Percentiles rank a stretch among this genome's conserved stretches.
Conservation (phyloP, 495 filamentous ascomycete genomes). For the Durotheca rogersii region DNA sequence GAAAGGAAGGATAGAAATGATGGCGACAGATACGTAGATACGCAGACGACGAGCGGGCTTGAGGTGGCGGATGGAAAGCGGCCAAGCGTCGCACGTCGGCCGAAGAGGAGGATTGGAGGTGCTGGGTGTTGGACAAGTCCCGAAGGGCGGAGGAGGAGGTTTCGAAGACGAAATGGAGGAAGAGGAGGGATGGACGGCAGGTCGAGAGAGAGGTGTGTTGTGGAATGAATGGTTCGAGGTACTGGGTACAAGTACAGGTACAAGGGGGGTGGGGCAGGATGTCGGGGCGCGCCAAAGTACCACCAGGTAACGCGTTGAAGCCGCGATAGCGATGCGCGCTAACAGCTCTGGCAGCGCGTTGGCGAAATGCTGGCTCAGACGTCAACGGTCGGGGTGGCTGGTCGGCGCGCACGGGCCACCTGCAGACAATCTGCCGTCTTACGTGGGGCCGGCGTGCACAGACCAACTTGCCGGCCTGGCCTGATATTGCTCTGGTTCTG, state of each 20-base stretch:
- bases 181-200: background rate
- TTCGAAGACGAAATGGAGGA: background rate
- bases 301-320: constrained; percentile 14
- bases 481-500: too few relatives aligned
- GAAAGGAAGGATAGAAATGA: background rate
- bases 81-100: background rate
- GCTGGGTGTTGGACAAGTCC: too few relatives aligned
- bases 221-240: constrained; percentile 7
- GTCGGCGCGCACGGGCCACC: constrained; percentile 11
- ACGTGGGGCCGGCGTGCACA: constrained; percentile 23
- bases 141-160: background rate
- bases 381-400: constrained; percentile 27
- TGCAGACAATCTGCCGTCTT: background rate
- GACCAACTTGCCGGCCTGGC: constrained; percentile 7
- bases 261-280: constrained; percentile 16
- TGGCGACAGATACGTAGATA: too few relatives aligned
- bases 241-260: constrained; percentile 12
- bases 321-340: too few relatives aligned
- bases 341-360: constrained; percentile 18
- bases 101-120: background rate
- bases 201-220: background rate
- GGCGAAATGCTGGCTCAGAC: constrained; percentile 6
- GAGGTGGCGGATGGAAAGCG: too few relatives aligned
- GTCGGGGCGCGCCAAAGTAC: constrained; percentile 22
- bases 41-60: too few relatives aligned